Conservation (phyloP, 306 rosid species). For the Boehmeria nivea region DNA sequence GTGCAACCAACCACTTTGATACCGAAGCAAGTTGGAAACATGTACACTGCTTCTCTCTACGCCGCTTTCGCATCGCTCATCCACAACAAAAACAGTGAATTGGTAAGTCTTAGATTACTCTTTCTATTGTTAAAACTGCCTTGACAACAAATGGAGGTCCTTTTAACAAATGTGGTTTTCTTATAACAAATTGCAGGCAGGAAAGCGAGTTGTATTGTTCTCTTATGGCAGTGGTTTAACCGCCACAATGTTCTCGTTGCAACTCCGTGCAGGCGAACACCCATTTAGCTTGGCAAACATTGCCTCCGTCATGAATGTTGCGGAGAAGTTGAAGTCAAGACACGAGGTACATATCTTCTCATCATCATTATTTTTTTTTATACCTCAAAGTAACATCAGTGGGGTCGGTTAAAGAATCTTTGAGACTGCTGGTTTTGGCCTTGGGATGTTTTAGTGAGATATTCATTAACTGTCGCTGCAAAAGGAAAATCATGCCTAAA, state of each 20-base stretch:
- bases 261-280: constrained; percentile 39
- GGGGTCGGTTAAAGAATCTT: no score
- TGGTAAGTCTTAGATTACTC: constrained; percentile 40
- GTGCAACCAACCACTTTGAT: constrained; percentile 86
- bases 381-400: not conserved
- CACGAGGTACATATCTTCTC: constrained; percentile 58
- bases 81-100: constrained; percentile 60
- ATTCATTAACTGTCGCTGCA: no score
- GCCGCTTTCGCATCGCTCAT: constrained; percentile 93
- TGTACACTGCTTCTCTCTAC: constrained; percentile 98
- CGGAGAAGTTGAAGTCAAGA: constrained; percentile 78
- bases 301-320: constrained; percentile 61
- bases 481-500: no score
- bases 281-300: constrained; percentile 92
- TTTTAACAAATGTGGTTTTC: constrained; percentile 17
- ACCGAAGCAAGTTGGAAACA: constrained; percentile 96
- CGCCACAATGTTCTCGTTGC: constrained; percentile 87
- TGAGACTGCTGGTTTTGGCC: no score
- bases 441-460: no score
- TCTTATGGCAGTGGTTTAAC: constrained; percentile 94
- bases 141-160: not conserved
- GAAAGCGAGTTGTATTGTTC: constrained; percentile 71
- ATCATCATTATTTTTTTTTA: not conserved
- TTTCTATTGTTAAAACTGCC: not conserved
- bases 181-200: constrained; percentile 47